Evolutionary conservation across 345 rosid genomes (phyloP).

Genomic region (Eucalyptus cloeziana): DNA sequence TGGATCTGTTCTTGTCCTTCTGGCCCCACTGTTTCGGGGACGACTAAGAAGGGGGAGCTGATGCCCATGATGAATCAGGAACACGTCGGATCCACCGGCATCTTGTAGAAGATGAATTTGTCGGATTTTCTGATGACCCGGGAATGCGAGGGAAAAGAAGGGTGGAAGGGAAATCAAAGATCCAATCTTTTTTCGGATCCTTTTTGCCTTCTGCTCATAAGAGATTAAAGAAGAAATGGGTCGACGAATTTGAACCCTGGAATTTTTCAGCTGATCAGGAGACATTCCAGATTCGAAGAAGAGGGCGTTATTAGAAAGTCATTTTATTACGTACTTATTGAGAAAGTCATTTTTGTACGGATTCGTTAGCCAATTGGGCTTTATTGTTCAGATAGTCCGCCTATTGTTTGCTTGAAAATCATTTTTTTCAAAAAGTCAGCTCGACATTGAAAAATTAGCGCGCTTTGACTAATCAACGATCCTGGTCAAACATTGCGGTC

Average conservation of each 20-base stretch:
- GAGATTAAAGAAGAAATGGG: neutral
- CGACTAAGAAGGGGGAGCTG: slow-evolving; percentile 15
- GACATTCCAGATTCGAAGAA: neutral
- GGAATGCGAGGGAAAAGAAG: neutral
- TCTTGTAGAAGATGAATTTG: neutral
- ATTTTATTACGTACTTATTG: too few species aligned
- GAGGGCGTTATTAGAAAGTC: neutral
- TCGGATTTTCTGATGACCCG: neutral
- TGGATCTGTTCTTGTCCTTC: slow-evolving; percentile 25
- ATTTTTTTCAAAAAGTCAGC: too few species aligned
- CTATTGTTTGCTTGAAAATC: too few species aligned
- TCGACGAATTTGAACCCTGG: neutral
- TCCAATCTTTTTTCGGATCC: neutral
- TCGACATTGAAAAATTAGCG: neutral
- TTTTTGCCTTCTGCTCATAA: neutral
- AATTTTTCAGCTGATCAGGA: neutral
- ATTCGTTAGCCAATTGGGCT: too few species aligned
- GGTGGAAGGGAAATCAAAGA: neutral
- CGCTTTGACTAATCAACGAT: too few species aligned
- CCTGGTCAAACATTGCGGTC: neutral
- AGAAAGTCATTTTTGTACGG: too few species aligned
- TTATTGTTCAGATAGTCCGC: too few species aligned
- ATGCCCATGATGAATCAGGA: too few species aligned
- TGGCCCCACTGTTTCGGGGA: slow-evolving; percentile 1
- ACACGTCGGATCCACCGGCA: neutral